phyloP scores from a whole-genome alignment of 192 early-diverging fungal species.

The Coemansia sp. region DNA sequence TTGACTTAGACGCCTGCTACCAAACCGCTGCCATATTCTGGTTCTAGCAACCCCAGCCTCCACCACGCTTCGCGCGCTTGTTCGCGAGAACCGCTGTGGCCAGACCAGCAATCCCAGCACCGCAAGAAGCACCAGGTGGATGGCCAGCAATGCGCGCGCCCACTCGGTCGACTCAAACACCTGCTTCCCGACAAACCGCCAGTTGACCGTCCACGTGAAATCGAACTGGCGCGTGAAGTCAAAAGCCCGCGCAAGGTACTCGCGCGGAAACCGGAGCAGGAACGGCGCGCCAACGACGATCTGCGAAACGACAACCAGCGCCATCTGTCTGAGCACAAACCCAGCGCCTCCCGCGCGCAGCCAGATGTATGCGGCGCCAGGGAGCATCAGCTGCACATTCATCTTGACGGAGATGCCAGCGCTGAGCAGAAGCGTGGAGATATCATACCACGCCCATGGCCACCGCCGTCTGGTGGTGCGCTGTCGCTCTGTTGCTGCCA shows the following conservation, averaged over 20 bases:
- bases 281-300: slow-evolving; percentile 66
- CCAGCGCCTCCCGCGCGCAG: slow-evolving; percentile 30
- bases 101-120: slow-evolving; percentile 61
- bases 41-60: slow-evolving; percentile 10
- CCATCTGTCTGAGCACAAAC: slow-evolving; percentile 10
- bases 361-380: slow-evolving; percentile 72
- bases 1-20: too few relatives aligned
- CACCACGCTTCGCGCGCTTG: slow-evolving; percentile 13
- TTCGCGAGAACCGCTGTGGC: slow-evolving; percentile 35
- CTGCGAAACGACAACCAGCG: slow-evolving; percentile 38
- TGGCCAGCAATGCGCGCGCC: slow-evolving; percentile 58
- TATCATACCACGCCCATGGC: neutral
- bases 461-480: slow-evolving; percentile 33
- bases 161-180: slow-evolving; percentile 67
- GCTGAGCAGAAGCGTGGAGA: slow-evolving; percentile 54
- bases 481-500: slow-evolving; percentile 7
- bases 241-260: slow-evolving; percentile 80
- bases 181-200: slow-evolving; percentile 76
- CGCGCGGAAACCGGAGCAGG: slow-evolving; percentile 52
- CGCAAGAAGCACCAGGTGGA: slow-evolving; percentile 65
- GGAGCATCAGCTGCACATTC: slow-evolving; percentile 91
- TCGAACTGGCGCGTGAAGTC: slow-evolving; percentile 85
- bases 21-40: too few relatives aligned
- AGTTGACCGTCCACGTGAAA: slow-evolving; percentile 96
- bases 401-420: slow-evolving; percentile 89